These are phyloP conservation scores for Pichia sp. DNA, from an alignment of 1,139 yeast genomes.

Conservation along the genomic window DNA sequence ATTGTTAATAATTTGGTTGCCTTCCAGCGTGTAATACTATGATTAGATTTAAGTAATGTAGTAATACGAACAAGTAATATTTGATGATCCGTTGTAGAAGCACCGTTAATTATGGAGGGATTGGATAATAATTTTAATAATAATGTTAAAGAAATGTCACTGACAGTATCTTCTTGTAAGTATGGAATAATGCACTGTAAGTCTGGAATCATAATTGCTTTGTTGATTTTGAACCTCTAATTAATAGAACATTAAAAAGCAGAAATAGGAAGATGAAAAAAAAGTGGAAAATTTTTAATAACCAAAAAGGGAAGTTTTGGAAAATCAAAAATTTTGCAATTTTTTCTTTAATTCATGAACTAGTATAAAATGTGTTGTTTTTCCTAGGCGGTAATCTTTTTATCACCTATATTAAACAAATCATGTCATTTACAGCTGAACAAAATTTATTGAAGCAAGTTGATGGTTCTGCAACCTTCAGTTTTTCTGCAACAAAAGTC, in stretches of 20 bases:
- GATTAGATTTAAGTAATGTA: conserved; percentile 47
- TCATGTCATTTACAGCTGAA: conserved; percentile 12
- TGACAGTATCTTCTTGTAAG: conserved; percentile 18
- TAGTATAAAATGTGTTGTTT: no score
- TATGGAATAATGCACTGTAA: conserved; percentile 18
- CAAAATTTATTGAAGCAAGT: conserved; percentile 42
- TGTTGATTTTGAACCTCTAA: no score
- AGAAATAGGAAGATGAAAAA: background rate
- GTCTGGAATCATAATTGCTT: conserved; percentile 11
- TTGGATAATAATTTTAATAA: conserved; percentile 19
- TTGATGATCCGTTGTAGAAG: conserved; percentile 44
- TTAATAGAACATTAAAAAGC: no score
- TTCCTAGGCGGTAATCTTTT: no score
- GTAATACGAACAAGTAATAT: conserved; percentile 52
- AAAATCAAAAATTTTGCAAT: conserved; percentile 4
- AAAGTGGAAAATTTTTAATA: background rate
- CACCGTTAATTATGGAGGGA: conserved; percentile 20
- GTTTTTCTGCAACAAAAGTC: conserved; percentile 47
- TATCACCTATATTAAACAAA: no score
- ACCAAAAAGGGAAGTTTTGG: background rate
- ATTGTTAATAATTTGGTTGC: conserved; percentile 53
- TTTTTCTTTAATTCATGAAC: background rate
- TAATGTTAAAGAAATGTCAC: conserved; percentile 14
- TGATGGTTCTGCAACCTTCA: conserved; percentile 73
- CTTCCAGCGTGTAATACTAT: conserved; percentile 51